phyloP scores from a whole-genome alignment of 2,329 filamentous ascomycete genomes.

The Penicillium sp. region DNA sequence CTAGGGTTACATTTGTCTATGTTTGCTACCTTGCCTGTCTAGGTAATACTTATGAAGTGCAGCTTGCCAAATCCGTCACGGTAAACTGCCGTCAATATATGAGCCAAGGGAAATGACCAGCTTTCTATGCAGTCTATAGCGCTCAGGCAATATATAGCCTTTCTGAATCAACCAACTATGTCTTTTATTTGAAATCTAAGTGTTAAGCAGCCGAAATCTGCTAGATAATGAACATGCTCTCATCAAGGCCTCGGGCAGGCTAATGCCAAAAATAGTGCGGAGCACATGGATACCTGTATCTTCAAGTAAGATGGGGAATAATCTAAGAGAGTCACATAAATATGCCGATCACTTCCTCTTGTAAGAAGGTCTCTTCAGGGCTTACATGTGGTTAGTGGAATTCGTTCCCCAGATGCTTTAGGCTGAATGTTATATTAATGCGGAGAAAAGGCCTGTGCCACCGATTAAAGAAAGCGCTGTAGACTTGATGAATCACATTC shows the following conservation, averaged over 20 bases:
- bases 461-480: neutral
- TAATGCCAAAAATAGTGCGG: neutral
- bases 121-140: neutral
- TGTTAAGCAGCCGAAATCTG: neutral
- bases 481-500: neutral
- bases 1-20: neutral
- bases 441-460: neutral
- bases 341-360: constrained; percentile 8
- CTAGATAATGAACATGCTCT: neutral
- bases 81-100: neutral
- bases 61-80: neutral
- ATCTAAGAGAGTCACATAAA: neutral
- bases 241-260: neutral
- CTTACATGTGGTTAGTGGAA: neutral
- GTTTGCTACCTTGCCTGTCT: neutral
- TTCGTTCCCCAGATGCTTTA: neutral
- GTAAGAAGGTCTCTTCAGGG: neutral
- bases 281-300: neutral
- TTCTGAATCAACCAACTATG: neutral
- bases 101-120: neutral
- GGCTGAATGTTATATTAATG: neutral
- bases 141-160: too few species aligned
- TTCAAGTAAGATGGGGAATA: neutral
- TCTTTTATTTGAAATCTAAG: neutral
- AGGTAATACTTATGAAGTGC: neutral